Percentiles rank a stretch among this genome's conserved stretches.
These are phyloP conservation scores for Hordeum pubiflorum DNA, from an alignment of 202 grass and related monocot genomes.

Conservation along the genomic window DNA sequence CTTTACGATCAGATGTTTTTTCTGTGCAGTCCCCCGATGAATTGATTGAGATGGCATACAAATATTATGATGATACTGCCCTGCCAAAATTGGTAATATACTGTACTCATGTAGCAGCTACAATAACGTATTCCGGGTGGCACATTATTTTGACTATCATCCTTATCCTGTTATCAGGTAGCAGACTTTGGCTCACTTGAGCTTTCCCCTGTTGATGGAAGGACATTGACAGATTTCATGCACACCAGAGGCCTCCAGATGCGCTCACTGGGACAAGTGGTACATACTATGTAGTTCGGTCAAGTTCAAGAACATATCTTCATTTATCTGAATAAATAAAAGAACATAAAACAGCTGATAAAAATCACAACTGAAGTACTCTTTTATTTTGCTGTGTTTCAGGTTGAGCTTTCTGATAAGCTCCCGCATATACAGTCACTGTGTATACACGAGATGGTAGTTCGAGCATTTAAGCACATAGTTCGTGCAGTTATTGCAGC, in stretches of 20 bases:
- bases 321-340: constrained; percentile 5
- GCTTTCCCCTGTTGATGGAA: constrained; percentile 98
- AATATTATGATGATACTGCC: constrained; percentile 88
- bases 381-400: constrained; percentile 27
- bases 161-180: constrained; percentile 50
- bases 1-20: constrained; percentile 17
- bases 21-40: constrained; percentile 71
- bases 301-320: constrained; percentile 11
- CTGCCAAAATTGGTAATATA: constrained; percentile 83
- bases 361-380: constrained; percentile 10
- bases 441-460: constrained; percentile 96
- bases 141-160: constrained; percentile 6
- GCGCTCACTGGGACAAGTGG: constrained; percentile 86
- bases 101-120: constrained; percentile 10
- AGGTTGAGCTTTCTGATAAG: constrained; percentile 92
- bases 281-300: constrained; percentile 28
- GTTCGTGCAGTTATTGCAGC: constrained; percentile 75
- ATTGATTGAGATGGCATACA: constrained; percentile 89
- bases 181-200: constrained; percentile 93
- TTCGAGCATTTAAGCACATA: constrained; percentile 97
- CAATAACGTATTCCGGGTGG: neutral
- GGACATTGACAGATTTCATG: constrained; percentile 99
- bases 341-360: neutral
- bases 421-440: constrained; percentile 95
- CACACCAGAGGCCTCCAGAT: constrained; percentile 95